These are phyloP conservation scores for Monilinia laxa DNA, from an alignment of 2,329 filamentous ascomycete genomes.

Conservation along the genomic window DNA sequence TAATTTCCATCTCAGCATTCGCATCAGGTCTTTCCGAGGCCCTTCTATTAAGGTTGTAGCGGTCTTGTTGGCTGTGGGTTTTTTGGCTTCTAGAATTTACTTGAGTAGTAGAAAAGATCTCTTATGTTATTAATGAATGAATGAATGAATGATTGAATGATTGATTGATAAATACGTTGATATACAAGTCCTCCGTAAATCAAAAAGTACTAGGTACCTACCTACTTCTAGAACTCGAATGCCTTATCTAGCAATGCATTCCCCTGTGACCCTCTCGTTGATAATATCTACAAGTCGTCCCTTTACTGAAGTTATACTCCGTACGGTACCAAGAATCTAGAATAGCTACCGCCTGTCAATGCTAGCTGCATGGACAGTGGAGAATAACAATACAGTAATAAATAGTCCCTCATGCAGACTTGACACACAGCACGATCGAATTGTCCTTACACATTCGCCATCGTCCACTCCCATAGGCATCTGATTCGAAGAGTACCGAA, in stretches of 20 bases:
- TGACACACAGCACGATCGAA: neutral
- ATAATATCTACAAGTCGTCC: neutral
- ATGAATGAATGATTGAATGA: no score
- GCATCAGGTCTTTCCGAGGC: slow-evolving; percentile 17
- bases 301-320: neutral
- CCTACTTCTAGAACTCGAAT: no score
- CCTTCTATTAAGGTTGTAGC: neutral
- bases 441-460: neutral
- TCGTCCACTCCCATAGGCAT: neutral
- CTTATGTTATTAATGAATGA: no score
- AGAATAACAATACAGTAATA: neutral
- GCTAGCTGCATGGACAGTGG: neutral
- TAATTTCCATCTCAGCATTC: slow-evolving; percentile 15
- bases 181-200: no score
- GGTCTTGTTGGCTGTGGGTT: neutral
- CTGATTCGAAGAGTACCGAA: slow-evolving; percentile 14
- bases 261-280: neutral
- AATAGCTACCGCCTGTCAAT: neutral
- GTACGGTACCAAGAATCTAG: neutral
- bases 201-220: no score
- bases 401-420: neutral
- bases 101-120: no score
- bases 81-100: no score
- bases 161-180: no score
- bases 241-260: neutral